Evolutionary conservation across 257 asterid species (phyloP).

Genomic region (Lantana camara): DNA sequence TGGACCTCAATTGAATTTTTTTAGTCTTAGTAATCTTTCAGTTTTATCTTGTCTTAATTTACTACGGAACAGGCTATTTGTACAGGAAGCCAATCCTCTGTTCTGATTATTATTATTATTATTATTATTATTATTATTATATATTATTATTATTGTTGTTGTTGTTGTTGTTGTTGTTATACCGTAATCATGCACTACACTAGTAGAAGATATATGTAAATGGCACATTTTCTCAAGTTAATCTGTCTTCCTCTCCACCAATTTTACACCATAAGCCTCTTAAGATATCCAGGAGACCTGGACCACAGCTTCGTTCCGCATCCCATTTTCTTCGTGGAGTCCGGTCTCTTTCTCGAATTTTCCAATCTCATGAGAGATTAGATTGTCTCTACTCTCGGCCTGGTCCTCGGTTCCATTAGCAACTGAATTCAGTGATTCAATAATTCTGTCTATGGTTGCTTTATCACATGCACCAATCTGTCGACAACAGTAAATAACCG

Average conservation of each 20-base stretch:
- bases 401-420: conserved; percentile 50
- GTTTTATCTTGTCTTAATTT: not conserved
- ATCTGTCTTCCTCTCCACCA: too few relatives aligned
- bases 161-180: too few relatives aligned
- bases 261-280: too few relatives aligned
- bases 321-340: conserved; percentile 42
- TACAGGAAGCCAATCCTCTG: too few relatives aligned
- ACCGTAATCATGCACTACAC: too few relatives aligned
- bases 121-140: too few relatives aligned
- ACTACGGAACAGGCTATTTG: not conserved
- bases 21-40: not conserved
- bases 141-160: too few relatives aligned
- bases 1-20: not conserved
- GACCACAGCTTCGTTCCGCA: too few relatives aligned
- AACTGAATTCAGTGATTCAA: conserved; percentile 74
- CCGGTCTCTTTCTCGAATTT: conserved; percentile 39
- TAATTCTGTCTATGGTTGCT: conserved; percentile 59
- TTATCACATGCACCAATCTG: conserved; percentile 91
- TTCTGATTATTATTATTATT: too few relatives aligned
- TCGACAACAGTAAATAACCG: conserved; percentile 23
- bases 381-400: conserved; percentile 40
- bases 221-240: too few relatives aligned
- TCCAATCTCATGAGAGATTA: conserved; percentile 61
- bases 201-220: too few relatives aligned
- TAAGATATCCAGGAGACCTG: too few relatives aligned